phyloP scores from a whole-genome alignment of 495 filamentous ascomycete genomes.

The Daldinia caldariorum region DNA sequence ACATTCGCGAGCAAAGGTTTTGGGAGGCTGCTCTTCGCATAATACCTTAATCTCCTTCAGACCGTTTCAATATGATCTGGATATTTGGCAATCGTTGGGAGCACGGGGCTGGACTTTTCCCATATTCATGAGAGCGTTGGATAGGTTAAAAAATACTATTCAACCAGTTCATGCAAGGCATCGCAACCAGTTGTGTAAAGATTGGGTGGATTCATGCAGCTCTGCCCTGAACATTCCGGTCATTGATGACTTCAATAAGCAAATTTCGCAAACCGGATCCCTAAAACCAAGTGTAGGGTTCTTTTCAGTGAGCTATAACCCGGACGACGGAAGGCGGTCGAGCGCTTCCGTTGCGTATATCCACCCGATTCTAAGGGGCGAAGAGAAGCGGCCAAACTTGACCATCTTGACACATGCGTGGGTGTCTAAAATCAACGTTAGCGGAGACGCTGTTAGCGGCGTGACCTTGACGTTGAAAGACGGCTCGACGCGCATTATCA shows the following conservation, averaged over 20 bases:
- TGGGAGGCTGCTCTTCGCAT: conserved; percentile 87
- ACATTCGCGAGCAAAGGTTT: conserved; percentile 84
- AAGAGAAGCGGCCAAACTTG: conserved; percentile 79
- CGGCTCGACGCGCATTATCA: conserved; percentile 67
- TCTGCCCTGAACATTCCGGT: conserved; percentile 77
- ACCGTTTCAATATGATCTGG: conserved; percentile 81
- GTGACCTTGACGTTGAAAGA: conserved; percentile 73
- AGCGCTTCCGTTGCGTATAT: conserved; percentile 87
- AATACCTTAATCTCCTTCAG: conserved; percentile 89
- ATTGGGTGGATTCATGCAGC: conserved; percentile 81
- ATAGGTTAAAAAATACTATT: conserved; percentile 80
- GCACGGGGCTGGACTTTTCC: conserved; percentile 82
- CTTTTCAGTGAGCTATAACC: conserved; percentile 86
- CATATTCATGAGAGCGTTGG: conserved; percentile 76
- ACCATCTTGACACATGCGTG: conserved; percentile 82
- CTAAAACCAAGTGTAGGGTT: conserved; percentile 80
- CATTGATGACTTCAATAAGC: conserved; percentile 81
- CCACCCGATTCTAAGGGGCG: conserved; percentile 80
- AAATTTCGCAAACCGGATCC: conserved; percentile 73
- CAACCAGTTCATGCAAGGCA: conserved; percentile 81
- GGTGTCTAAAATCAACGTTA: conserved; percentile 79
- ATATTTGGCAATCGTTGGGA: conserved; percentile 73
- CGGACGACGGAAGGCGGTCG: conserved; percentile 78
- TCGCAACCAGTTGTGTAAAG: conserved; percentile 83
- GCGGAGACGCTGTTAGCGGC: conserved; percentile 68